These are phyloP conservation scores for Backusella circina DNA, from an alignment of 192 early-diverging fungal genomes.

Conservation along the genomic window DNA sequence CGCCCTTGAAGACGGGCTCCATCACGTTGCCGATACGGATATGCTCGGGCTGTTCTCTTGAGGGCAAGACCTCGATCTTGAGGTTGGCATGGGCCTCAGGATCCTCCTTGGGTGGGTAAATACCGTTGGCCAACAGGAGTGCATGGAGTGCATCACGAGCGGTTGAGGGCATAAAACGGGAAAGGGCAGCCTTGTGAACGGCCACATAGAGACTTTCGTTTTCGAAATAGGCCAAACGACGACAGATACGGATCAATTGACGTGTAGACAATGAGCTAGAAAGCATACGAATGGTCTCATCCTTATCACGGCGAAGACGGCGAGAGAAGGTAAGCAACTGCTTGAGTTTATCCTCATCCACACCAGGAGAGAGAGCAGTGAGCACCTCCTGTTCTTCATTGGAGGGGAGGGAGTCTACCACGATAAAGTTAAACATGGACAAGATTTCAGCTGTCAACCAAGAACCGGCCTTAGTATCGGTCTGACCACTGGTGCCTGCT, in stretches of 20 bases:
- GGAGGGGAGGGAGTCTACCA: slow-evolving; percentile 50
- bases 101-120: slow-evolving; percentile 35
- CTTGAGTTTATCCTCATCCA: slow-evolving; percentile 37
- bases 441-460: slow-evolving; percentile 73
- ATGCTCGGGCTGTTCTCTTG: slow-evolving; percentile 39
- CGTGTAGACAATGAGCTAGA: slow-evolving; percentile 65
- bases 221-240: slow-evolving; percentile 58
- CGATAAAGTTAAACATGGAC: slow-evolving; percentile 70
- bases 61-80: slow-evolving; percentile 49
- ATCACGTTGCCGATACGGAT: slow-evolving; percentile 53
- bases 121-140: slow-evolving; percentile 53
- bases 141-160: slow-evolving; percentile 63
- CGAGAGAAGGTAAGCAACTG: slow-evolving; percentile 55
- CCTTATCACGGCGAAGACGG: slow-evolving; percentile 51
- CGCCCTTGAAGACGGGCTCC: slow-evolving; percentile 43
- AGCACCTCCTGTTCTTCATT: slow-evolving; percentile 49
- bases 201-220: slow-evolving; percentile 59
- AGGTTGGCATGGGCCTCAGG: slow-evolving; percentile 34
- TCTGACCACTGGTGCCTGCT: slow-evolving; percentile 44
- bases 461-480: slow-evolving; percentile 43
- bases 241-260: slow-evolving; percentile 71
- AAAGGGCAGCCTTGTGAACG: slow-evolving; percentile 64
- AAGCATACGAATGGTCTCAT: slow-evolving; percentile 55
- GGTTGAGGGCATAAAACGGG: slow-evolving; percentile 68
- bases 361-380: slow-evolving; percentile 48